Evolutionary conservation across 352 stramenopile genomes (phyloP).

Genomic region (Pythium periplocum): DNA sequence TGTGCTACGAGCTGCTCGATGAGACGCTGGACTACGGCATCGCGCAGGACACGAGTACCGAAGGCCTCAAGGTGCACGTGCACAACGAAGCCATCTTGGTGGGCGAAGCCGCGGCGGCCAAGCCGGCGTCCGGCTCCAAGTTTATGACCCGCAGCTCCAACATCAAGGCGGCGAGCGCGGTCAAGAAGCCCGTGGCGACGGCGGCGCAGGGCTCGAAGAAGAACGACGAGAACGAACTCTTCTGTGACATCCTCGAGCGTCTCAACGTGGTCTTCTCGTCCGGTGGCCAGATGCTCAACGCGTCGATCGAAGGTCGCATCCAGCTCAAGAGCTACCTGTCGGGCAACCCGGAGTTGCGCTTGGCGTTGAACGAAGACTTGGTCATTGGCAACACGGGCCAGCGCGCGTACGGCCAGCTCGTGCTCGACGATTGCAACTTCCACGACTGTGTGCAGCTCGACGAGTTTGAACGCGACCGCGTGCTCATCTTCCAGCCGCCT

Average conservation of each 20-base stretch:
- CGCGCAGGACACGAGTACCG: slow-evolving; percentile 96
- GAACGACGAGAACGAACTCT: slow-evolving; percentile 97
- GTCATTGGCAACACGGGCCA: slow-evolving; percentile 88
- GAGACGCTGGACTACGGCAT: slow-evolving; percentile 99
- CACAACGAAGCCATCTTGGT: slow-evolving; percentile 98
- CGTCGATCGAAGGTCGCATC: slow-evolving; percentile 96
- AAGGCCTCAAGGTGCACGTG: slow-evolving; percentile 97
- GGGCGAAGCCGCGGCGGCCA: slow-evolving; percentile 66
- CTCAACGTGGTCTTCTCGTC: slow-evolving; percentile 97
- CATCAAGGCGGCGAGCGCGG: slow-evolving; percentile 77
- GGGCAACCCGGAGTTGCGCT: slow-evolving; percentile 95
- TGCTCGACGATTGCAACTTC: slow-evolving; percentile 99
- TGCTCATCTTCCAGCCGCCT: slow-evolving; percentile 84
- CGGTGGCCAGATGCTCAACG: slow-evolving; percentile 96
- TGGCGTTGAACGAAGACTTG: slow-evolving; percentile 97
- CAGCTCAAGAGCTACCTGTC: slow-evolving; percentile 99
- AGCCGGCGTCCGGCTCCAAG: slow-evolving; percentile 90
- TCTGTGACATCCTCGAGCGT: slow-evolving; percentile 98
- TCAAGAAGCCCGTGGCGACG: slow-evolving; percentile 86
- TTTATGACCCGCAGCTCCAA: slow-evolving; percentile 72
- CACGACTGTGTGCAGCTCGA: slow-evolving; percentile 98
- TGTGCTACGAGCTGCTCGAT: slow-evolving; percentile 99
- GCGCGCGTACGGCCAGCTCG: slow-evolving; percentile 87
- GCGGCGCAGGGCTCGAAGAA: slow-evolving; percentile 70
- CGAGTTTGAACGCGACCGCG: slow-evolving; percentile 89